Base-by-base conservation (phyloP, 441 rosid genomes). In the Populus hybrid region DNA sequence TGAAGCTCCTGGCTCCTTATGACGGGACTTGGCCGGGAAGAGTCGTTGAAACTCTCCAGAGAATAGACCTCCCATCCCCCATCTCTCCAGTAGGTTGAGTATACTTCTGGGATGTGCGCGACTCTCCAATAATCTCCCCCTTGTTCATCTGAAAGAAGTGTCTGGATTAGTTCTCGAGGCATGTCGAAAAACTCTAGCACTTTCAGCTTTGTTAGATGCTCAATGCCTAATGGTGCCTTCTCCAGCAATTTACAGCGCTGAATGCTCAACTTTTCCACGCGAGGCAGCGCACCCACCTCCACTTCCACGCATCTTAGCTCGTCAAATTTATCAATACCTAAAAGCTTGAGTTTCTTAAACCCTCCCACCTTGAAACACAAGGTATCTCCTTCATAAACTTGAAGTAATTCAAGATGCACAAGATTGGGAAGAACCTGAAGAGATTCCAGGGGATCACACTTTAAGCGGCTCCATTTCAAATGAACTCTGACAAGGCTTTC, bases 381-480 rank as follows among this genome's bases (percentile, higher is more conserved):
- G 2, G 68, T 70, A 21, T 80, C 63, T 65, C 88, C 88, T 24
- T 73, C 74, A 1, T 79, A 81, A 10, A 74, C 88, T 28, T 87
- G 84, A 34, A 74, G 78, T 14, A 87, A 59, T 63, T 81, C 85
- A 28, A 85, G 88, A 57, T 82, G 79, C 3, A 81, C 50, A 11
- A 86, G 86, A 70, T 77, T 84, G 54, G 87, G 89, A 38, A 86
- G 75, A 70, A 20, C 59, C 61, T 77, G 82, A 63, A 86, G 85
- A 34, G 75, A 30, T 69, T 74, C 76, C 8, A 84, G 77, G 6
- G 85, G 85, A 79, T 81, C 78, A 6, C 78, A 69, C n/a, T 63
- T 46, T 61, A 86, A 70, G 10, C 73, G 74, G 12, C 84, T 80
- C 85, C 89, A 78, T 67, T 77, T 86, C 9, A 86, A 70, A 67